A percentile compares a stretch with the other conserved stretches of the same genome.
Conservation (phyloP, 495 filamentous ascomycete genomes). For the Pseudoneurospora amorphoporcata region DNA sequence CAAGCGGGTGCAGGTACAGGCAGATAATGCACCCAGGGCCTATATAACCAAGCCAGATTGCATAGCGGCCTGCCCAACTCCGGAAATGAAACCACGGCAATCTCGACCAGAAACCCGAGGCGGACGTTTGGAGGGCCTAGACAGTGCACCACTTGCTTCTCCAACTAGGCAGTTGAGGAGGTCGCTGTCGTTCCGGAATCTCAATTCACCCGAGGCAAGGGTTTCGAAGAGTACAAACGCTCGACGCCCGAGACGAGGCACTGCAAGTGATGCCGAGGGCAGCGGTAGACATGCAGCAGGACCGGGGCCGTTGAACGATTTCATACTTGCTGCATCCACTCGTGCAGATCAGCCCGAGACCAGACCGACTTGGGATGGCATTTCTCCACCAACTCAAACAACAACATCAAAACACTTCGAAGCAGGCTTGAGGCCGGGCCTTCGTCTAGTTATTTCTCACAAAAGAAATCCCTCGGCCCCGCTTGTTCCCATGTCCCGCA, state of each 20-base stretch:
- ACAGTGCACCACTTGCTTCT: constrained; percentile 1
- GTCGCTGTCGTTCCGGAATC: constrained; percentile 43
- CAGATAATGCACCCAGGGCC: constrained; percentile 10
- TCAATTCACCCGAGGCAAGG: constrained; percentile 40
- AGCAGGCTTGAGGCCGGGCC: neutral
- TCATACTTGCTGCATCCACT: constrained; percentile 10
- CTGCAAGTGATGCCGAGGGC: constrained; percentile 20
- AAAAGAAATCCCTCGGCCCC: constrained; percentile 44
- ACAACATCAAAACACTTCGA: neutral
- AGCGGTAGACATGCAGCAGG: constrained; percentile 35
- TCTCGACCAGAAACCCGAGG: neutral
- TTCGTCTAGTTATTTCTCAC: constrained; percentile 12
- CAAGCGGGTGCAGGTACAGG: constrained; percentile 16
- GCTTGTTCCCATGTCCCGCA: constrained; percentile 43
- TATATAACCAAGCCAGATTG: constrained; percentile 24
- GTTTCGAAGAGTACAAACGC: constrained; percentile 39
- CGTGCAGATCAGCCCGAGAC: constrained; percentile 9
- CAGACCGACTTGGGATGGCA: constrained; percentile 13
- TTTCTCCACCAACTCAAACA: constrained; percentile 12
- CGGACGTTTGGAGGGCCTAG: neutral
- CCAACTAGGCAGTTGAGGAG: constrained; percentile 33
- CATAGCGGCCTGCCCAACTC: constrained; percentile 8
- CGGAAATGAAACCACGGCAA: neutral
- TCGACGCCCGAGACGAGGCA: constrained; percentile 33
- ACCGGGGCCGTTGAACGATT: constrained; percentile 10